Percentiles rank a stretch among this genome's conserved stretches.
These are phyloP conservation scores for Podaxis pistillaris DNA, from an alignment of 768 basidiomycete species.

Conservation along the genomic window DNA sequence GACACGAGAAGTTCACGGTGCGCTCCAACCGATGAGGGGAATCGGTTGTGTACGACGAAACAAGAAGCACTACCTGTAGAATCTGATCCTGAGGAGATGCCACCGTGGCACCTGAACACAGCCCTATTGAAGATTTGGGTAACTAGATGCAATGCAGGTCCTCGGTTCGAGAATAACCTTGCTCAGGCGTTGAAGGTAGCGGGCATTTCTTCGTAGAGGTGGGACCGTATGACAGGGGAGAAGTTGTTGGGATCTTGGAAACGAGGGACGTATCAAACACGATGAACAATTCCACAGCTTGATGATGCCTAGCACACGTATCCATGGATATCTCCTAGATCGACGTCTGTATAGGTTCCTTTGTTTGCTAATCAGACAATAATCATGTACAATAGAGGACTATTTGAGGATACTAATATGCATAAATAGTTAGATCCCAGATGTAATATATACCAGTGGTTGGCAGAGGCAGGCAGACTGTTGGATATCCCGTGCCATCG, in stretches of 20 bases:
- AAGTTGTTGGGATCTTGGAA: background rate
- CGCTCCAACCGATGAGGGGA: background rate
- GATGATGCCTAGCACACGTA: background rate
- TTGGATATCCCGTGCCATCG: too few species aligned
- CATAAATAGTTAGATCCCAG: too few species aligned
- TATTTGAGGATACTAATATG: background rate
- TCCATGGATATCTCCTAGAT: background rate
- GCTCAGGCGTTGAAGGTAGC: background rate
- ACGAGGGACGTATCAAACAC: background rate
- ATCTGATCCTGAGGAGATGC: background rate
- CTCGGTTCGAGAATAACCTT: background rate
- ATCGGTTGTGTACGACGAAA: background rate
- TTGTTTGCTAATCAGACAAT: too few species aligned
- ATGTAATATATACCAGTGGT: too few species aligned
- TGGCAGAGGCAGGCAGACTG: too few species aligned
- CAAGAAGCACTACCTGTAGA: background rate
- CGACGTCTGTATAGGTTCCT: too few species aligned
- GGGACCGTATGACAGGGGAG: background rate
- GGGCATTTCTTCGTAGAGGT: background rate
- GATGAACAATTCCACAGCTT: background rate
- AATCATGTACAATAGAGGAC: background rate
- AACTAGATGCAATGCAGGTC: background rate
- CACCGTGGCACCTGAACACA: background rate
- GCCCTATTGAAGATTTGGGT: background rate
- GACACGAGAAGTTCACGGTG: background rate